Base-by-base conservation (phyloP, 257 asterid species). In the Capsicum rhomboideum region DNA sequence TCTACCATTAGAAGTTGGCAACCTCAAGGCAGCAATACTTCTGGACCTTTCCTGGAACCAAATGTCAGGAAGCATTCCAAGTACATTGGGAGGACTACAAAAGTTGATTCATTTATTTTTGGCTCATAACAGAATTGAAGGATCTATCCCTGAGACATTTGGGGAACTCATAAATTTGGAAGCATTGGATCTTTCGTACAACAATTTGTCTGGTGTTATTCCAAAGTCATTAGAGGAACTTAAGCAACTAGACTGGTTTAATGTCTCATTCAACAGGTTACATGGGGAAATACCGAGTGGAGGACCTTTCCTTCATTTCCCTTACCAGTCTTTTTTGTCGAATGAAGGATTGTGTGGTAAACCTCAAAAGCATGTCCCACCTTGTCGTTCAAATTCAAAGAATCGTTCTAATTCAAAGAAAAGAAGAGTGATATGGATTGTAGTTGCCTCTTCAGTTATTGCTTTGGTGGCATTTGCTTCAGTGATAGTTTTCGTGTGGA, bases 141-240 rank as follows among this genome's bases (percentile, higher is more conserved):
- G 90, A 12, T 20, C 79, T 2, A 83, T 86, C 77, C 91, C 91
- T 2, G 88, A 61, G 9, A 83, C 89, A 23, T 6, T 83, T 49
- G 58, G 82, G 12, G 53, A 59, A 3, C 64, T 86, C 79, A 1
- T 80, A 56, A 52, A 69, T 79, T 67, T 89, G 74, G 84, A 82
- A 34, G 20, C 37, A 1, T 71, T 89, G 59, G 90, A 90, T 23
- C 85, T 88, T 0, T 88, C 91, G 0, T 90, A 44, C 23, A 89
- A 89, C 85, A 78, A 86, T 17, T 82, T 90, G 21, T 80, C 87
- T 1, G 88, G 91, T 13, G 8, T 10, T 20, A 86, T 90, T 13
- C 92, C 91, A 14, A 46, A 29, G n/a, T 84, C 91, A 40, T 46
- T 88, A 85, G 83, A 55, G 66, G 52, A 7, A 46, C 78, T 16